Evolutionary conservation across 2,329 filamentous ascomycete species (phyloP).

Genomic region (Fonsecaea erecta): DNA sequence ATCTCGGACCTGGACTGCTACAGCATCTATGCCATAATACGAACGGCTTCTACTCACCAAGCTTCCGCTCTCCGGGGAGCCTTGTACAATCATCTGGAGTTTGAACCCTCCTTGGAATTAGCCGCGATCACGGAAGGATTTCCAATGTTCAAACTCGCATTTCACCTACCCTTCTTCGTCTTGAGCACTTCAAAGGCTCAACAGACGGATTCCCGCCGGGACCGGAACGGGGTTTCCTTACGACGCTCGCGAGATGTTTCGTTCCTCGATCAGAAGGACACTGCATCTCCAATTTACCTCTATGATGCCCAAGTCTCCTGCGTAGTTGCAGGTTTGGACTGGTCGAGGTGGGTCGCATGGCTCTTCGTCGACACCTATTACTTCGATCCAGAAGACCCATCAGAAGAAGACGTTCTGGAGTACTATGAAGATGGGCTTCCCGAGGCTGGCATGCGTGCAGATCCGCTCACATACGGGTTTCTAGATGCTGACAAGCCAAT

Average conservation of each 20-base stretch:
- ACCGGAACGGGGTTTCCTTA: not conserved
- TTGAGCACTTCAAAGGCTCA: not conserved
- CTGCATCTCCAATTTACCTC: not conserved
- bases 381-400: not conserved
- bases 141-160: conserved; percentile 5
- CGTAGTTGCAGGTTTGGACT: not conserved
- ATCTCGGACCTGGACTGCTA: conserved; percentile 16
- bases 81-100: conserved; percentile 13
- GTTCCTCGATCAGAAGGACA: not conserved
- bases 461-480: not conserved
- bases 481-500: not conserved
- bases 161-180: not conserved
- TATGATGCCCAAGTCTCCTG: conserved; percentile 11
- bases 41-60: conserved; percentile 8
- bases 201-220: not conserved
- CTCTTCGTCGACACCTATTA: conserved; percentile 4
- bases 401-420: not conserved
- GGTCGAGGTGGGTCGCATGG: not conserved
- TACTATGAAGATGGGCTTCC: not conserved
- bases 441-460: not conserved
- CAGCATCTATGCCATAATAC: conserved; percentile 14
- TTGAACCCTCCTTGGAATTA: not conserved
- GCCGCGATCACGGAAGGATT: not conserved
- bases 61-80: conserved; percentile 3
- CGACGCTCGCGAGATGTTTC: conserved; percentile 1